Conservation (phyloP, 2,329 filamentous ascomycete species). For the Verticillium dahliae region DNA sequence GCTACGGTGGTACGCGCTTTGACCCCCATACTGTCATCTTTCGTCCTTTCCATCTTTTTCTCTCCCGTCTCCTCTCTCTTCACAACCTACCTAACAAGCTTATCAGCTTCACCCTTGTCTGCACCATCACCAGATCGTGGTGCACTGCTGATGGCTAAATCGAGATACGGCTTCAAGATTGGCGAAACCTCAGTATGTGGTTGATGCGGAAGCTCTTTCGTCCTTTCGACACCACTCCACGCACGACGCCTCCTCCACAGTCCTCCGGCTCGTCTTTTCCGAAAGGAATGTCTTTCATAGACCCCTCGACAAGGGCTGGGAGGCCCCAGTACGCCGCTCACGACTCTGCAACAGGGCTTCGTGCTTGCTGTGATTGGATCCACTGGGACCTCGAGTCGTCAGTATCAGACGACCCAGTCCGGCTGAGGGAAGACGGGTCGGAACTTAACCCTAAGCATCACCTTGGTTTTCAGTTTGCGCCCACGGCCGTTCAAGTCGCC, state of each 20-base stretch:
- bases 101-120: not conserved
- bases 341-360: slow-evolving; percentile 55
- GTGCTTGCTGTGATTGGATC: slow-evolving; percentile 39
- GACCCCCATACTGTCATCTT: not conserved
- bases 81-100: not conserved
- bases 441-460: slow-evolving; percentile 95
- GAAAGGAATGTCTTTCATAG: slow-evolving; percentile 54
- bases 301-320: slow-evolving; percentile 30
- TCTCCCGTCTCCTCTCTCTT: not conserved
- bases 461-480: slow-evolving; percentile 69
- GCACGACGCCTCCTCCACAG: slow-evolving; percentile 75
- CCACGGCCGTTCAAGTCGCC: slow-evolving; percentile 61
- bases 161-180: slow-evolving; percentile 24
- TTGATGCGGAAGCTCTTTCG: slow-evolving; percentile 38
- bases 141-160: slow-evolving; percentile 5
- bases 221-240: slow-evolving; percentile 27
- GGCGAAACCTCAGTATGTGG: slow-evolving; percentile 10
- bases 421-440: slow-evolving; percentile 59
- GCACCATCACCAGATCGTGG: not conserved
- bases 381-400: slow-evolving; percentile 29
- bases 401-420: slow-evolving; percentile 33
- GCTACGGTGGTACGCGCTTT: not conserved
- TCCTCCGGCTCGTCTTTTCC: slow-evolving; percentile 70
- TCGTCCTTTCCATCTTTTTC: not conserved
- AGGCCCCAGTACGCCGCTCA: slow-evolving; percentile 46